Conservation (phyloP, 2,329 filamentous ascomycete species). For the Beauveria pseudobassiana region DNA sequence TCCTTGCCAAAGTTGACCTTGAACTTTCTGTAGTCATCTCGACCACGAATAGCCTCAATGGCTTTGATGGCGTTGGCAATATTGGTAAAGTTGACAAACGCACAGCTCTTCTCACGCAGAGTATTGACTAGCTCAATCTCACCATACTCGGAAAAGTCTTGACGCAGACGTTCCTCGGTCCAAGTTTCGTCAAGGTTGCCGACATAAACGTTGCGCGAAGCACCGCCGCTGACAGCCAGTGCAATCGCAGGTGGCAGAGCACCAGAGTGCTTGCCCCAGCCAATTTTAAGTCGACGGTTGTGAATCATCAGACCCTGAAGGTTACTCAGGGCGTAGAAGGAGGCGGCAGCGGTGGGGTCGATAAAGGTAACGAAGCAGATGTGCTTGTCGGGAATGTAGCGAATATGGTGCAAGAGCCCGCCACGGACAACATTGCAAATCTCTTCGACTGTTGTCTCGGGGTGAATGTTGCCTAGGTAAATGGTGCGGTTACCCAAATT, state of each 20-base stretch:
- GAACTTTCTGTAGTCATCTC: conserved; percentile 96
- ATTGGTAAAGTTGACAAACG: conserved; percentile 99
- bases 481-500: conserved; percentile 97
- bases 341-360: conserved; percentile 93
- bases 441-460: conserved; percentile 97
- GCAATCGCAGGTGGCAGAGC: conserved; percentile 93
- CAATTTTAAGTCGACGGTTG: conserved; percentile 94
- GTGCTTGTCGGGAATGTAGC: conserved; percentile 99
- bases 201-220: conserved; percentile 97
- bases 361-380: conserved; percentile 99
- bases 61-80: conserved; percentile 99
- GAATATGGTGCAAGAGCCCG: conserved; percentile 92
- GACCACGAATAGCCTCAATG: conserved; percentile 88
- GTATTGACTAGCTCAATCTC: conserved; percentile 98
- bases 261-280: conserved; percentile 98
- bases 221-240: conserved; percentile 88
- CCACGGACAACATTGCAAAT: conserved; percentile 98
- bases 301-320: conserved; percentile 98
- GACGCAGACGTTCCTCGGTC: conserved; percentile 90
- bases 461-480: conserved; percentile 97
- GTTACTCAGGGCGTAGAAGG: conserved; percentile 96
- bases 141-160: conserved; percentile 95
- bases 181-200: conserved; percentile 96
- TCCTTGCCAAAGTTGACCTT: conserved; percentile 99
- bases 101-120: conserved; percentile 95